Percentiles rank a stretch among this genome's conserved stretches.
These are phyloP conservation scores for Verticillium nonalfalfae DNA, from an alignment of 2,329 filamentous ascomycete species.

Conservation along the genomic window DNA sequence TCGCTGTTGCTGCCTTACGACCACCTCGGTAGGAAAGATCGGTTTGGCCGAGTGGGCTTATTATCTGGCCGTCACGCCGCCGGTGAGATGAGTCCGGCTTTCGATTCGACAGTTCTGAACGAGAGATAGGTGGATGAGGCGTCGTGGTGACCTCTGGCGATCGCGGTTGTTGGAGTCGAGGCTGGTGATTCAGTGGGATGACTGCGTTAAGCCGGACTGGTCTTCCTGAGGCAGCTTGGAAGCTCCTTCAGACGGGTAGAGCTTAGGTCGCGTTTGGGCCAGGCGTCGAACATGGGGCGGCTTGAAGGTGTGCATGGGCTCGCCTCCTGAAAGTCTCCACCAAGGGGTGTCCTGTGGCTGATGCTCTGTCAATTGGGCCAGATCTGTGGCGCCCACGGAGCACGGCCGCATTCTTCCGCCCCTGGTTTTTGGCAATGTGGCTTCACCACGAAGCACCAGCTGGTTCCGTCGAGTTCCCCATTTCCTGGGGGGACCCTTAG, in stretches of 20 bases:
- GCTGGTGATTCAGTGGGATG: not conserved
- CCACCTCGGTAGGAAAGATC: not conserved
- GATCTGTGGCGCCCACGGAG: not conserved
- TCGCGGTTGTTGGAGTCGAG: not conserved
- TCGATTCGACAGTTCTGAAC: not conserved
- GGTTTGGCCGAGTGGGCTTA: not conserved
- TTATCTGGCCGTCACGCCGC: not conserved
- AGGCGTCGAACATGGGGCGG: not conserved
- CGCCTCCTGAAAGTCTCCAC: not conserved
- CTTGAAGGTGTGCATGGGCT: not conserved
- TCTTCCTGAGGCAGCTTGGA: not conserved
- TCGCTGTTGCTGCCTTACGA: not conserved
- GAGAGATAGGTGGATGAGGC: not conserved
- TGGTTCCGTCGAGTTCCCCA: conserved; percentile 5
- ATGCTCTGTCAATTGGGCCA: not conserved
- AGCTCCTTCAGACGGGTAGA: not conserved
- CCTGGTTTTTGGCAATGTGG: conserved; percentile 13
- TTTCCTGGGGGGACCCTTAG: conserved; percentile 6
- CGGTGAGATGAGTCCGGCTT: not conserved
- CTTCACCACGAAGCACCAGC: conserved; percentile 9
- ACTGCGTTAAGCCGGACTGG: not conserved
- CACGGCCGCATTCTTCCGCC: conserved; percentile 6
- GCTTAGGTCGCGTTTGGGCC: conserved; percentile 1
- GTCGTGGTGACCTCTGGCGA: not conserved
- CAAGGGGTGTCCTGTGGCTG: not conserved